phyloP scores from a whole-genome alignment of 768 basidiomycete species.

The Phylloporus sp. region DNA sequence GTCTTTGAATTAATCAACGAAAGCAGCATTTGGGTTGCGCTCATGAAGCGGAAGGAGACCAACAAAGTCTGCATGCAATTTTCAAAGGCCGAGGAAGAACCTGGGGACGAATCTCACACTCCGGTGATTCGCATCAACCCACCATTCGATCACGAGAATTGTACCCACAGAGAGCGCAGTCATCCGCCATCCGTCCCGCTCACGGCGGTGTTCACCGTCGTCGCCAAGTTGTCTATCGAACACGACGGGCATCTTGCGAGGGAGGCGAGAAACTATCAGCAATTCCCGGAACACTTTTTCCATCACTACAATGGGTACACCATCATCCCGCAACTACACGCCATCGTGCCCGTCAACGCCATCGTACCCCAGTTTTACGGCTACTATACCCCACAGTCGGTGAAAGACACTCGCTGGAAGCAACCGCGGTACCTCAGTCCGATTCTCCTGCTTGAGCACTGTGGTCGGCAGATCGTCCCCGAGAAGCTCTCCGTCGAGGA shows the following conservation, averaged over 20 bases:
- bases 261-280: conserved; percentile 28
- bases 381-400: conserved; percentile 40
- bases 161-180: neutral
- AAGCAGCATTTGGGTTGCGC: too few relatives aligned
- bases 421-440: conserved; percentile 28
- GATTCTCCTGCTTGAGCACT: conserved; percentile 45
- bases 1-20: too few relatives aligned
- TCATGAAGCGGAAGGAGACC: too few relatives aligned
- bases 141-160: conserved; percentile 4
- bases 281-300: conserved; percentile 27
- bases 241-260: conserved; percentile 34
- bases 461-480: conserved; percentile 35
- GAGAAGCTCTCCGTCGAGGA: conserved; percentile 33
- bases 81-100: too few relatives aligned
- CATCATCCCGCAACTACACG: conserved; percentile 24
- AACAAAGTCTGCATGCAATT: too few relatives aligned
- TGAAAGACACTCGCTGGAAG: neutral
- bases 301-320: conserved; percentile 26
- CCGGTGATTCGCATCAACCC: conserved; percentile 16
- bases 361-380: conserved; percentile 64
- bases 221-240: conserved; percentile 41
- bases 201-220: conserved; percentile 37
- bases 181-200: conserved; percentile 11
- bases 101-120: too few relatives aligned
- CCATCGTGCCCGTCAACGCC: conserved; percentile 45